Evolutionary conservation across 192 early-diverging fungal genomes (phyloP), one percentile per base, ranked within the genome.

Genomic region (Umbelopsis vinacea): DNA sequence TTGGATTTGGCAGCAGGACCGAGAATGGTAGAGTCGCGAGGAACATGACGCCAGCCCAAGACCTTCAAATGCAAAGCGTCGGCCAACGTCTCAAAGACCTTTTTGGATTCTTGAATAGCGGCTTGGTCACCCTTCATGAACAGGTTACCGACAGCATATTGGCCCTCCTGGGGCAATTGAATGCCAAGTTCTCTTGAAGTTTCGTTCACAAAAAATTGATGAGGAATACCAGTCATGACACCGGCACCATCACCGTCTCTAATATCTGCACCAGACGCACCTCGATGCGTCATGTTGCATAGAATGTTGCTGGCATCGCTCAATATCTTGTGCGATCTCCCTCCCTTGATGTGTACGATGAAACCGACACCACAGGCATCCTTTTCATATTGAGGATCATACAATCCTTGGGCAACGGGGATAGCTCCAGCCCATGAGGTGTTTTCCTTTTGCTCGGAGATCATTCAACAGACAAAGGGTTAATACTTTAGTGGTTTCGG

Each of bases 231-330:
- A 6, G 91, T 85, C 97, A 99, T 99, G 53, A 97, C 92, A 68
- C 97, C 97, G n/a, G 96, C 96, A 74, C 96, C 97, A 82, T 99
- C 97, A 71, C 97, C 97, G 76, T 99, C 97, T 33, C 96, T 90
- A 60, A 90, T 88, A 77, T 98, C 96, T 47, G 96, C 94, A 67
- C 94, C 94, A 7, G 90, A 89, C 15, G 96, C 97, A 74, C 97
- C 97, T 72, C 97, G 91, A 83, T 99, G 97, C 68, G 95, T 96
- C 97, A 99, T 99, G 86, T 99, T 98, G 89, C 96, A 97, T 40
- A 99, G 91, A 75, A 99, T 89, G 77, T 84, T 84, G 71, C 90
- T 86, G 12, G 96, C 96, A 84, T 99, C 93, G 69, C 86, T 90
- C 48, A 99, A 89, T 71, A 98, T 92, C 73, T 89, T 87, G 88